These are phyloP conservation scores for Yamadazyma trypodendri DNA, from an alignment of 1,139 yeast genomes.

Conservation along the genomic window DNA sequence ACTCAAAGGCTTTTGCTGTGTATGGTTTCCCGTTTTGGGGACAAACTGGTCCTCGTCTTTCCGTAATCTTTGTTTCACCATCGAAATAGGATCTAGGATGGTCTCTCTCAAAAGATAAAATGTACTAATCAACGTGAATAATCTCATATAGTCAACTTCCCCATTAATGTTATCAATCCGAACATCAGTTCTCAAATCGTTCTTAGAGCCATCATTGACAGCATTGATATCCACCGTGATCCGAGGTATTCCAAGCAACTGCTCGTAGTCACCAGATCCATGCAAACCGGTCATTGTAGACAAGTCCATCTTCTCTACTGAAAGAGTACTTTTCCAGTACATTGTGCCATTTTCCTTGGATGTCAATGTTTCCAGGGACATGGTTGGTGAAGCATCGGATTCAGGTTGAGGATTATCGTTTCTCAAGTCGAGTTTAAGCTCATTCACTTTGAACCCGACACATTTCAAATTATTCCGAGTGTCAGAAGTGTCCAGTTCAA, in stretches of 20 bases:
- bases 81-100: slow-evolving; percentile 35
- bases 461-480: slow-evolving; percentile 30
- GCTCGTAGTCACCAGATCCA: slow-evolving; percentile 13
- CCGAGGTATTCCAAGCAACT: slow-evolving; percentile 19
- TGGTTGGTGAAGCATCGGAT: not conserved
- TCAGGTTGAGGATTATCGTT: slow-evolving; percentile 1
- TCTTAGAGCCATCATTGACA: slow-evolving; percentile 7
- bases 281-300: slow-evolving; percentile 27
- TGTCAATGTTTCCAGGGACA: slow-evolving; percentile 27
- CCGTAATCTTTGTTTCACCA: slow-evolving; percentile 22
- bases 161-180: slow-evolving; percentile 30
- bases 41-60: slow-evolving; percentile 14
- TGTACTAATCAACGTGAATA: slow-evolving; percentile 55
- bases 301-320: slow-evolving; percentile 20
- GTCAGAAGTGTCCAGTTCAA: slow-evolving; percentile 20
- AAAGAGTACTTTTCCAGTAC: slow-evolving; percentile 21
- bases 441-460: slow-evolving; percentile 8
- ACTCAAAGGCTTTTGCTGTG: not conserved
- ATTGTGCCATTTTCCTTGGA: slow-evolving; percentile 4
- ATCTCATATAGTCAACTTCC: slow-evolving; percentile 47
- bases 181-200: slow-evolving; percentile 28
- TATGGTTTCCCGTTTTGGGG: not conserved
- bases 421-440: slow-evolving; percentile 4
- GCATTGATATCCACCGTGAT: slow-evolving; percentile 12
- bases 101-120: slow-evolving; percentile 51